Evolutionary conservation across 768 basidiomycete genomes (phyloP).

Genomic region (Pilatotrama ljubarskyi): DNA sequence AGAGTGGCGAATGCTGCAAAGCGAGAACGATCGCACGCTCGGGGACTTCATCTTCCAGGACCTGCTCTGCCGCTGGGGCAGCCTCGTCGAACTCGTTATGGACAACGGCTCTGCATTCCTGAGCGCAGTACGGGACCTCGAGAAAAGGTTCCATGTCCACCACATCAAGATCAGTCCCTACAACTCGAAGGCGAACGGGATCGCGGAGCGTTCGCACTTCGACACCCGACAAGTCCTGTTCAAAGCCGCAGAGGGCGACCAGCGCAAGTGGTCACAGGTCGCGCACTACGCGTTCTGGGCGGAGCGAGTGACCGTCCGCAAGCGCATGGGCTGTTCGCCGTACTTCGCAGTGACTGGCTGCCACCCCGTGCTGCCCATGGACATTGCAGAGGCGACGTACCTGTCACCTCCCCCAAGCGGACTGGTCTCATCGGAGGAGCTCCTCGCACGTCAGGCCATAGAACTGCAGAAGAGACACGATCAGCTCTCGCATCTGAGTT

Average conservation of each 20-base stretch:
- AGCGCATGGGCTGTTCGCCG: conserved; percentile 35
- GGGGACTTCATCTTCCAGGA: conserved; percentile 38
- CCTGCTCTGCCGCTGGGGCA: conserved; percentile 41
- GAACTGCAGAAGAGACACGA: background rate
- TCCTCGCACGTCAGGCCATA: conserved; percentile 1
- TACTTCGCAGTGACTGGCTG: conserved; percentile 22
- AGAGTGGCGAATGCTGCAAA: conserved; percentile 32
- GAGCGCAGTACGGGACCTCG: conserved; percentile 24
- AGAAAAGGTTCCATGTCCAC: conserved; percentile 31
- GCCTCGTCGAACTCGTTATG: conserved; percentile 37
- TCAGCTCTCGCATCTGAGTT: background rate
- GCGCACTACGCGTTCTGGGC: conserved; percentile 37
- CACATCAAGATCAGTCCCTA: conserved; percentile 44
- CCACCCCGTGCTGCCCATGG: conserved; percentile 24
- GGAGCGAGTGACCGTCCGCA: conserved; percentile 34
- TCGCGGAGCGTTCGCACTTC: conserved; percentile 34
- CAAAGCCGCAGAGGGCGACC: conserved; percentile 32
- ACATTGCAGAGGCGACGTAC: conserved; percentile 24
- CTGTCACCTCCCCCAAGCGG: conserved; percentile 5
- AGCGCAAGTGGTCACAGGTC: conserved; percentile 24
- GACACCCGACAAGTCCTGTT: conserved; percentile 37
- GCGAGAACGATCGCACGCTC: conserved; percentile 31
- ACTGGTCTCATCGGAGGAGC: conserved; percentile 10
- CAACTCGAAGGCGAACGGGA: conserved; percentile 44
- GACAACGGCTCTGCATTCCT: conserved; percentile 41